Percentiles rank a stretch among this genome's conserved stretches.
These are phyloP conservation scores for Claviceps humidiphila DNA, from an alignment of 2,329 filamentous ascomycete genomes.

Conservation along the genomic window DNA sequence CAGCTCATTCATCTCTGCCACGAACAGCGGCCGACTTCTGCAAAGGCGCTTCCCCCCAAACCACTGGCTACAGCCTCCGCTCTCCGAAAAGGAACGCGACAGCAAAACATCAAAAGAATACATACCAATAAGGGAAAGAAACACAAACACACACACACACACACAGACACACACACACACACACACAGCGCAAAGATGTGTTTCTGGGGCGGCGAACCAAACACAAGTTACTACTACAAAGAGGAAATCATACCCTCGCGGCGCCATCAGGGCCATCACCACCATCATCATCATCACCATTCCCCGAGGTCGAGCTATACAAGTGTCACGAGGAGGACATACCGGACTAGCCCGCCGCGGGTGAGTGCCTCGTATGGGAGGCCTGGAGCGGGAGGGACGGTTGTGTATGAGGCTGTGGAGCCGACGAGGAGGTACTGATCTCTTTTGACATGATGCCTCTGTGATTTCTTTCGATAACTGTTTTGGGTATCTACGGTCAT, in stretches of 20 bases:
- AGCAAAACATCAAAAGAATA: conserved; percentile 2
- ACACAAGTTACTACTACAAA: conserved; percentile 40
- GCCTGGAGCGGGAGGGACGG: conserved; percentile 10
- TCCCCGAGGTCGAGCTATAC: conserved; percentile 31
- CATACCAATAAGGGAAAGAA: not conserved
- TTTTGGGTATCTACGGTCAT: not conserved
- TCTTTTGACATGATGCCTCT: not conserved
- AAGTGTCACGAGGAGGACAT: conserved; percentile 23
- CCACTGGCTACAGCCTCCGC: no score
- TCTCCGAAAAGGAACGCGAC: no score
- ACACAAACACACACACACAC: no score
- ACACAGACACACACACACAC: not conserved
- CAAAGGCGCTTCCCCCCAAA: no score
- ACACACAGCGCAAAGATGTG: conserved; percentile 29
- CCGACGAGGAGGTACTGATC: not conserved
- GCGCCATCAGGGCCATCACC: conserved; percentile 21
- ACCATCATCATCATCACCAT: conserved; percentile 19
- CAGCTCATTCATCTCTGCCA: no score
- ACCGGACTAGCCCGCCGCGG: conserved; percentile 29
- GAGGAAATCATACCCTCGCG: conserved; percentile 38
- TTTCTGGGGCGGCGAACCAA: conserved; percentile 30
- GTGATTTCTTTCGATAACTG: not conserved
- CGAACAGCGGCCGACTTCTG: no score
- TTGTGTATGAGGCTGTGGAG: conserved; percentile 1
- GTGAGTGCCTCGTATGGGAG: conserved; percentile 20